These are phyloP conservation scores for Linum trigynum DNA, from an alignment of 345 rosid species.

Conservation along the genomic window DNA sequence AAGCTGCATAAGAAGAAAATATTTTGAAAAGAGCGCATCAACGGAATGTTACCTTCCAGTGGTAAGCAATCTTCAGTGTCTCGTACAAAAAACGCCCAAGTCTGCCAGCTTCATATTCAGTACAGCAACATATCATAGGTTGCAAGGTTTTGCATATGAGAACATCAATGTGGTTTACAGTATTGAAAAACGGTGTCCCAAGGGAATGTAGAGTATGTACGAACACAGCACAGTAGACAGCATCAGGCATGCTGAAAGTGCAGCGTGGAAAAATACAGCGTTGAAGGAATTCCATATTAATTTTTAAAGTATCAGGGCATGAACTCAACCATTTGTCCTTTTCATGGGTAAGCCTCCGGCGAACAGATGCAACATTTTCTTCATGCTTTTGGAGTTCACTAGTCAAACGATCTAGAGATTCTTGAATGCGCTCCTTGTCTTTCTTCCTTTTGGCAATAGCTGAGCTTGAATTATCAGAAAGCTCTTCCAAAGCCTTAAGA, in stretches of 20 bases:
- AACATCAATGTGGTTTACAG: slow-evolving; percentile 97
- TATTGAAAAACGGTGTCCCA: slow-evolving; percentile 96
- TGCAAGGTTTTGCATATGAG: slow-evolving; percentile 92
- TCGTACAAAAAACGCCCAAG: slow-evolving; percentile 89
- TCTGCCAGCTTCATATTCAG: slow-evolving; percentile 96
- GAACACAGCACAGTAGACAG: slow-evolving; percentile 97
- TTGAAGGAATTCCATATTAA: slow-evolving; percentile 98
- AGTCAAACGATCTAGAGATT: slow-evolving; percentile 83
- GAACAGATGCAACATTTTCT: slow-evolving; percentile 90
- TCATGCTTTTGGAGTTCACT: slow-evolving; percentile 83
- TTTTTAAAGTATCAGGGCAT: slow-evolving; percentile 96
- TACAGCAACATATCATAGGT: slow-evolving; percentile 99
- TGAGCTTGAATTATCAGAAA: slow-evolving; percentile 88
- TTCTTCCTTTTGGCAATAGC: slow-evolving; percentile 94
- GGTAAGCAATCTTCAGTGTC: slow-evolving; percentile 89
- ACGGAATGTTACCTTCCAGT: slow-evolving; percentile 68
- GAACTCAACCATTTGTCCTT: slow-evolving; percentile 97
- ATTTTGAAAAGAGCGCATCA: not conserved
- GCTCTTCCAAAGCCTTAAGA: slow-evolving; percentile 90
- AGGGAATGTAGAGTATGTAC: slow-evolving; percentile 94
- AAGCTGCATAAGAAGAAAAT: not conserved
- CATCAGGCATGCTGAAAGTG: slow-evolving; percentile 99
- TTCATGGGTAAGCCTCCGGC: slow-evolving; percentile 76
- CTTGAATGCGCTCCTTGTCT: slow-evolving; percentile 99
- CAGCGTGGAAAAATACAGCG: slow-evolving; percentile 99